Evolutionary conservation across 306 rosid genomes (phyloP).

Genomic region (Inga laurina): DNA sequence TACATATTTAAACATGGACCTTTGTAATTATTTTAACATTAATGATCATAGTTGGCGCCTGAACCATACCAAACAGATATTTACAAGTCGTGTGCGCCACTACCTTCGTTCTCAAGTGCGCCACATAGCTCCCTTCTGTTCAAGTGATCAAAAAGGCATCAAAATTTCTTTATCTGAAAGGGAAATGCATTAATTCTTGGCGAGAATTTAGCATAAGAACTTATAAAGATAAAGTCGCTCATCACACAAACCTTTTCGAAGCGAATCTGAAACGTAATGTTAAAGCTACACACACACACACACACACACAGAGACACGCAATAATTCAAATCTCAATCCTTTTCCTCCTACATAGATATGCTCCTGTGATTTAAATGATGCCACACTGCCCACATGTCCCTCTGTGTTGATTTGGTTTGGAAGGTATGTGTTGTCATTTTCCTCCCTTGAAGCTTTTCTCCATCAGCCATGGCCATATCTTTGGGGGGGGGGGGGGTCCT

Average conservation of each 20-base stretch:
- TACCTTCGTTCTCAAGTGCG: not conserved
- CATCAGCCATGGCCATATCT: not conserved
- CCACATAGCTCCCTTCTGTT: not conserved
- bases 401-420: not conserved
- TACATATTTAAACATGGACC: not conserved
- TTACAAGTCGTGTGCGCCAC: not conserved
- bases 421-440: conserved; percentile 1
- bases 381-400: not conserved
- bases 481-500: not conserved
- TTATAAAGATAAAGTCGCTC: not conserved
- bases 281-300: not conserved
- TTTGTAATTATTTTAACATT: not conserved
- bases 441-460: not conserved
- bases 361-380: not conserved
- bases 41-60: not conserved
- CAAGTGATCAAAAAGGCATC: not conserved
- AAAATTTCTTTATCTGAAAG: not conserved
- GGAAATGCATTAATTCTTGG: not conserved
- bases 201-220: not conserved
- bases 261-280: not conserved
- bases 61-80: not conserved
- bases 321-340: conserved; percentile 7
- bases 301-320: not conserved
- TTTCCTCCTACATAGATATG: not conserved
- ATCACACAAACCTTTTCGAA: not conserved